Conservation (phyloP, 2,329 filamentous ascomycete genomes). For the Trichoderma sp. region DNA sequence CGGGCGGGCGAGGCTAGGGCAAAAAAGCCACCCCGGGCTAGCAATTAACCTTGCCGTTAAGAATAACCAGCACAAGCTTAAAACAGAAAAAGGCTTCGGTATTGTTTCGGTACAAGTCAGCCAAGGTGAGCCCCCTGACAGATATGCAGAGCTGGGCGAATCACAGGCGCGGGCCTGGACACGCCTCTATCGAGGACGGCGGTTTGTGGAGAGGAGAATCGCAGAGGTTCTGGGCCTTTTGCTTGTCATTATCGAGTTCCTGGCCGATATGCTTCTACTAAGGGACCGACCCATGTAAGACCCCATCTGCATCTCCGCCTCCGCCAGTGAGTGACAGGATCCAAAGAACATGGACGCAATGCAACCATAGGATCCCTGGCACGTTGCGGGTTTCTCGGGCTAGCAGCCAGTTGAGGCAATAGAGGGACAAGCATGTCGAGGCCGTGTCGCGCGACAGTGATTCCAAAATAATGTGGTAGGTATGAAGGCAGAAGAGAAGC, state of each 20-base stretch:
- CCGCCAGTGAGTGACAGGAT: not conserved
- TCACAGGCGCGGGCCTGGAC: not conserved
- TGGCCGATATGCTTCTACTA: not conserved
- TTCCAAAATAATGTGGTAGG: not conserved
- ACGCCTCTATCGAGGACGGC: not conserved
- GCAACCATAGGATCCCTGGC: not conserved
- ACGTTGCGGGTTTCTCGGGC: not conserved
- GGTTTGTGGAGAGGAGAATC: not conserved
- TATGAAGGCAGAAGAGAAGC: not conserved
- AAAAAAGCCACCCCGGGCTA: not conserved
- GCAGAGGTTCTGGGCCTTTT: not conserved
- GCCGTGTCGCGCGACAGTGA: not conserved
- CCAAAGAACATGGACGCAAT: not conserved
- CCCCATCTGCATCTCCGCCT: not conserved
- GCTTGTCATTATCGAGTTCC: not conserved
- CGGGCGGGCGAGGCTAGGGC: not conserved
- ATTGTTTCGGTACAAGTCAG: not conserved
- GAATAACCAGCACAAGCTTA: not conserved
- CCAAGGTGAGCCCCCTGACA: not conserved
- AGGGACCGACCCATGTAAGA: not conserved
- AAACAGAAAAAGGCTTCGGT: not conserved
- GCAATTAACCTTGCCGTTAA: constrained; percentile 17
- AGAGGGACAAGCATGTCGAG: not conserved
- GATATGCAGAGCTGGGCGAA: constrained; percentile 7
- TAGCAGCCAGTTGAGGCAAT: not conserved